Conservation (phyloP, 208 protist species). For the Balamuthia mandrillaris region DNA sequence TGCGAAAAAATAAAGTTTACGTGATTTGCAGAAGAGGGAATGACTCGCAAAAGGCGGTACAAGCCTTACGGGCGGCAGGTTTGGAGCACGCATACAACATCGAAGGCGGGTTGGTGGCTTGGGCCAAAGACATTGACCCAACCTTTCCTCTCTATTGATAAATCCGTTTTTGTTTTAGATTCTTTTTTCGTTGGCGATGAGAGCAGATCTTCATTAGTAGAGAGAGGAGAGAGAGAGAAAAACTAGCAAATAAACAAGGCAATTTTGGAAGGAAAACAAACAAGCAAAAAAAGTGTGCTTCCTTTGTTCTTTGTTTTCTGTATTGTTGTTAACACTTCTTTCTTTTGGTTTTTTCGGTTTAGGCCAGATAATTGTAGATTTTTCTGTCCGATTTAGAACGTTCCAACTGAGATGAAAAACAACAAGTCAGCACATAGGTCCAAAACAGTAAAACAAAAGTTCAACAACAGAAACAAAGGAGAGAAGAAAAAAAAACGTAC, state of each 20-base stretch:
- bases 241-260: neutral
- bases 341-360: too few species aligned
- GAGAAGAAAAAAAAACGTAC: too few species aligned
- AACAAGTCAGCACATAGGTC: too few species aligned
- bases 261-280: neutral
- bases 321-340: too few species aligned
- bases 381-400: constrained; percentile 22
- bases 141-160: constrained; percentile 3
- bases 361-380: constrained; percentile 32
- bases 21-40: constrained; percentile 12
- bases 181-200: neutral
- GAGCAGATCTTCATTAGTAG: neutral
- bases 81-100: neutral
- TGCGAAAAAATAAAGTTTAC: neutral
- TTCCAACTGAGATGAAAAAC: too few species aligned
- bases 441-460: too few species aligned
- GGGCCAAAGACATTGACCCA: neutral
- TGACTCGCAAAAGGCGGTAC: neutral
- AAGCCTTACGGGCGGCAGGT: neutral
- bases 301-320: neutral
- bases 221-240: neutral
- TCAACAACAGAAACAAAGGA: too few species aligned
- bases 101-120: neutral
- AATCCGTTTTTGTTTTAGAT: neutral
- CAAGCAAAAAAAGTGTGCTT: neutral